phyloP scores from a whole-genome alignment of 164 flowering plant genomes.

The Berberis vulgaris region DNA sequence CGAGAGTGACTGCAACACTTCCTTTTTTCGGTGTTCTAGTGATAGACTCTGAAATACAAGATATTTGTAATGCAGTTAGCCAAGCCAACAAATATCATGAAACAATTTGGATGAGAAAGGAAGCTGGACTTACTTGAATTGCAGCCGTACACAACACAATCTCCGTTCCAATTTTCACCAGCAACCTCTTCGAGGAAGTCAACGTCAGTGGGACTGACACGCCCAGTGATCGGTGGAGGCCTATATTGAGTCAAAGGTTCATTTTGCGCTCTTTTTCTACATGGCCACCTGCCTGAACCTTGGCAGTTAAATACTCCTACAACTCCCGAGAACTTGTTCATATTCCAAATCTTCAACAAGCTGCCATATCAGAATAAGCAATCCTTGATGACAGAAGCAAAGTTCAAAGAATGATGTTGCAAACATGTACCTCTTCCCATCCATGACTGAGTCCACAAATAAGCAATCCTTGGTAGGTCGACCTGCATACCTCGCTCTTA shows the following conservation, averaged over 20 bases:
- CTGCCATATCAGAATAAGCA: no score
- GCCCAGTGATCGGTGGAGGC: slow-evolving; percentile 16
- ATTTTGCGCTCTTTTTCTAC: slow-evolving; percentile 18
- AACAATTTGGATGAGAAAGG: neutral
- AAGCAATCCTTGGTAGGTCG: no score
- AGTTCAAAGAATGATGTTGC: no score
- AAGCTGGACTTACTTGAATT: slow-evolving; percentile 34
- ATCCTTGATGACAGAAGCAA: no score
- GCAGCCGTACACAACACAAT: slow-evolving; percentile 52
- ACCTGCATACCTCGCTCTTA: no score
- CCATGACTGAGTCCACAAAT: no score
- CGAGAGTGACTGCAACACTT: slow-evolving; percentile 29
- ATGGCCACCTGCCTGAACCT: slow-evolving; percentile 55
- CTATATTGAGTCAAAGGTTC: neutral
- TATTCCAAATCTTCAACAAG: no score
- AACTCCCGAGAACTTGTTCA: no score
- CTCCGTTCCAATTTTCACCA: slow-evolving; percentile 59
- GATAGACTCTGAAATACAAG: slow-evolving; percentile 30
- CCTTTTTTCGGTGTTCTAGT: slow-evolving; percentile 29
- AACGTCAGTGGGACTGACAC: slow-evolving; percentile 42
- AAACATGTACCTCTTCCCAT: no score
- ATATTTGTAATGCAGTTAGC: neutral
- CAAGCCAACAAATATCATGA: neutral
- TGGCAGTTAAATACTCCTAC: no score
- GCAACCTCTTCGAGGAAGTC: slow-evolving; percentile 55